Evolutionary conservation across 768 basidiomycete species (phyloP), one percentile per base, ranked within the genome.

Genomic region (Calocybe indica): DNA sequence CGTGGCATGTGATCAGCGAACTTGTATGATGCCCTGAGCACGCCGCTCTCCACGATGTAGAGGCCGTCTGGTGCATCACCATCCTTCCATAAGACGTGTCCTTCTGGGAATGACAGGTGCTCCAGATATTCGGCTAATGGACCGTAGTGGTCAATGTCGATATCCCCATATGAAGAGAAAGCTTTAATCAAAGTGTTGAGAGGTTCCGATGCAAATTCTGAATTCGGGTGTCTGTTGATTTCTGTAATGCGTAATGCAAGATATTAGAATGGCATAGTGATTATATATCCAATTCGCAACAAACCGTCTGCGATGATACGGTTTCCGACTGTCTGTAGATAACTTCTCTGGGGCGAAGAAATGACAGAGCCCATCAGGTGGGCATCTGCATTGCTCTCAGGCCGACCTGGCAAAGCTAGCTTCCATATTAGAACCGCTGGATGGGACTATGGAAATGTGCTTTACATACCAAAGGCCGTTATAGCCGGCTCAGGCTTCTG

Each of bases 41-140:
- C 79, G 6, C 95, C 95, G 0, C 83, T 77, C 56, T 96, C 85
- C 54, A 99, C 83, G 57, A 98, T 74, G 68, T 94, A 97, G 28
- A 97, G 65, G 5, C 88, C 92, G 57, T 92, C 86, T 0, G 93
- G 75, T 0, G 63, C 59, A 43, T 93, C 91, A n/a, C 74, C 82
- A 46, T 85, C 85, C 7, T 65, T 71, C 89, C 91, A 98, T 0
- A 97, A 73, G 0, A 83, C 72, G 30, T 71, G 60, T 0, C 81
- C 86, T 5, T 75, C 72, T 0, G 80, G 67, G 0, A 88, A 60
- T 2, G 75, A 62, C 33, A 83, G 62, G 6, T 79, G 79, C 44
- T 82, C 75, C 52, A 99, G 81, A 67, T 92, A 95, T 0, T 78
- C 71, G 1, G 74, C 64, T 44, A 98, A 73, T 1, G 82, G 75